Base-by-base conservation (phyloP, 1,139 yeast genomes). In the Scheffersomyces illinoinensis region DNA sequence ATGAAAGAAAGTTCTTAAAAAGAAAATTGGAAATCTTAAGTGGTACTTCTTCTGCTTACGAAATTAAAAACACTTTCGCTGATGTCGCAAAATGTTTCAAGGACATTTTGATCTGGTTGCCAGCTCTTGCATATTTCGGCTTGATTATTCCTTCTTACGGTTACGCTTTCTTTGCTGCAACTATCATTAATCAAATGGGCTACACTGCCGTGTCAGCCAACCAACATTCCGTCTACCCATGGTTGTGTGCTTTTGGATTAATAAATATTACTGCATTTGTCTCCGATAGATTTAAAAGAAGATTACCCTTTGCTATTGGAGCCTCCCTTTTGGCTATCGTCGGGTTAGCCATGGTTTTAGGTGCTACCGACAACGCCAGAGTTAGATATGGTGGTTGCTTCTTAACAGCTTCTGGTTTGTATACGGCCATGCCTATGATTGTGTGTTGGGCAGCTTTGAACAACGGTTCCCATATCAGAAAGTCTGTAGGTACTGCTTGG, bases 361-460 rank as follows among this genome's bases (percentile, higher is more conserved):
- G 83, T n/a, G 79, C 76, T 4, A 67, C 65, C 4, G 62, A 71
- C 52, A 59, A 64, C 20, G 68, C 83, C 14, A 63, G 71, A 10
- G 80, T 85, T 3, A 80, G 91, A 63, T 90, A 89, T 68, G 95
- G 81, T 19, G 95, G 92, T 3, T 86, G 91, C 68, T 90, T 90
- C 82, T 75, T 90, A 53, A 68, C 84, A 24, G 91, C 90, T 0
- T 66, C 79, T 21, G 96, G 96, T 5, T 76, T 88, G 47, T 90
- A 89, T 73, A 76, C 89, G 2, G 85, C 88, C 26, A 90, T 90
- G 95, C 96, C 96, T 14, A 67, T 88, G 26, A 72, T 89, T 43
- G 87, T 90, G 21, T 89, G 96, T 73, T 88, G 93, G 91, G 78
- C 79, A 19, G 83, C 89, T 18, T 79, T 89, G 69, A 88, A 88